These are phyloP conservation scores for Pyrus hybrid DNA, from an alignment of 331 rosid species.

Conservation along the genomic window DNA sequence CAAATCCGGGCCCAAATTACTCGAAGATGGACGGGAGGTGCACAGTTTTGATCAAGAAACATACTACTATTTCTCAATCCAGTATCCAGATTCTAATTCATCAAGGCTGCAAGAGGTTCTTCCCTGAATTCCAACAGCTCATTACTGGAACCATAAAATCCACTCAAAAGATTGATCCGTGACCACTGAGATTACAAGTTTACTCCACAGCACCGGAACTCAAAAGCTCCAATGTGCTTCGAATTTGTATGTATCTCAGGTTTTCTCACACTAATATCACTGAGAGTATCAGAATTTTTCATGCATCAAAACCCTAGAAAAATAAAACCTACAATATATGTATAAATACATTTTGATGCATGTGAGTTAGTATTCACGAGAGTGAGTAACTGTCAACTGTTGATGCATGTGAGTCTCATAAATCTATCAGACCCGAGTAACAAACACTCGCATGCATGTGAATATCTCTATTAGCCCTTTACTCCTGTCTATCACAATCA, in stretches of 20 bases:
- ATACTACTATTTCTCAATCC: neutral
- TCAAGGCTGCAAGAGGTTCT: neutral
- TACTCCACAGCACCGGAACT: neutral
- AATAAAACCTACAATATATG: neutral
- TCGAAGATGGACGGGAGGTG: slow-evolving; percentile 5
- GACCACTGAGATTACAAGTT: neutral
- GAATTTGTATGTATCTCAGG: neutral
- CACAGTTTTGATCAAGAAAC: slow-evolving; percentile 6
- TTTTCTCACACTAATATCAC: neutral
- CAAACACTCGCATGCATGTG: too few species aligned
- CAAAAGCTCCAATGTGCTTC: neutral
- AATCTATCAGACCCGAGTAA: too few species aligned
- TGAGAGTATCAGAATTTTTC: neutral
- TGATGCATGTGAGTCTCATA: too few species aligned
- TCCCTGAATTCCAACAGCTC: slow-evolving; percentile 3
- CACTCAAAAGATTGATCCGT: slow-evolving; percentile 11
- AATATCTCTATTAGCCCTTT: too few species aligned
- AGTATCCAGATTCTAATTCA: neutral
- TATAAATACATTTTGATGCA: neutral
- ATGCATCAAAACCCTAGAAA: slow-evolving; percentile 2
- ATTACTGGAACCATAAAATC: slow-evolving; percentile 1
- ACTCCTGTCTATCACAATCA: too few species aligned
- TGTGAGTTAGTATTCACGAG: too few species aligned
- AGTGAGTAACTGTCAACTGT: too few species aligned
- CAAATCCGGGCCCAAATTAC: neutral